phyloP scores from a whole-genome alignment of 2,329 filamentous ascomycete genomes.

The Colletotrichum sp. region DNA sequence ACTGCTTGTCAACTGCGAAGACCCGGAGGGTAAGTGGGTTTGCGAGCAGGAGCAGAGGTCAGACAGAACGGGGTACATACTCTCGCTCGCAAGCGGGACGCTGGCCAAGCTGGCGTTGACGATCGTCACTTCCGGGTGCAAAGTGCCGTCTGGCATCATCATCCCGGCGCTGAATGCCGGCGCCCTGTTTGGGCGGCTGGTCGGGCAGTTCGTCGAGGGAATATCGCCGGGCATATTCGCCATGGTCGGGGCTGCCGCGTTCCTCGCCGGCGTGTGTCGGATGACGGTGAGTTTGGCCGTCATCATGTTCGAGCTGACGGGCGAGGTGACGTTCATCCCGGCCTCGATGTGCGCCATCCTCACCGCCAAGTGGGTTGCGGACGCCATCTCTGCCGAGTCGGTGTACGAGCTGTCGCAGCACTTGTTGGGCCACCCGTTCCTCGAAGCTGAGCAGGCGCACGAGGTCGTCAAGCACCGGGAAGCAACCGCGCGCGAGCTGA shows the following conservation, averaged over 20 bases:
- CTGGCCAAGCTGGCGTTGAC: constrained; percentile 60
- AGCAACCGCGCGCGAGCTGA: constrained; percentile 46
- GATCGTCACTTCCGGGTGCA: constrained; percentile 63
- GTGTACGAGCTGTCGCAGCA: constrained; percentile 67
- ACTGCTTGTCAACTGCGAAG: constrained; percentile 58
- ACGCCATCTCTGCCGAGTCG: constrained; percentile 54
- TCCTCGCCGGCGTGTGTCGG: constrained; percentile 61
- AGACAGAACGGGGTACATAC: constrained; percentile 47
- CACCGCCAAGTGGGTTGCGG: constrained; percentile 63
- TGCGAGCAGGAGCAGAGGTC: constrained; percentile 51
- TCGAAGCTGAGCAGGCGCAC: constrained; percentile 55
- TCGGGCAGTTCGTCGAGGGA: constrained; percentile 41
- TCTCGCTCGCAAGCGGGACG: constrained; percentile 57
- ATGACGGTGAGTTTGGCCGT: constrained; percentile 65
- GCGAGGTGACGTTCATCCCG: constrained; percentile 61
- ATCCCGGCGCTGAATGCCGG: constrained; percentile 64
- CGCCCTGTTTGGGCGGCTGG: constrained; percentile 60
- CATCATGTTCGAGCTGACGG: constrained; percentile 67
- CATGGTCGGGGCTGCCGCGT: constrained; percentile 64
- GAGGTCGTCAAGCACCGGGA: not conserved
- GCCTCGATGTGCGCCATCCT: constrained; percentile 66
- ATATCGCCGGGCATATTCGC: constrained; percentile 65
- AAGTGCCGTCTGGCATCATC: constrained; percentile 65
- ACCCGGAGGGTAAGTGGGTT: constrained; percentile 45
- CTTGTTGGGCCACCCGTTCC: constrained; percentile 62